Evolutionary conservation across 2,329 filamentous ascomycete genomes (phyloP).

Genomic region (Cadophora malorum): DNA sequence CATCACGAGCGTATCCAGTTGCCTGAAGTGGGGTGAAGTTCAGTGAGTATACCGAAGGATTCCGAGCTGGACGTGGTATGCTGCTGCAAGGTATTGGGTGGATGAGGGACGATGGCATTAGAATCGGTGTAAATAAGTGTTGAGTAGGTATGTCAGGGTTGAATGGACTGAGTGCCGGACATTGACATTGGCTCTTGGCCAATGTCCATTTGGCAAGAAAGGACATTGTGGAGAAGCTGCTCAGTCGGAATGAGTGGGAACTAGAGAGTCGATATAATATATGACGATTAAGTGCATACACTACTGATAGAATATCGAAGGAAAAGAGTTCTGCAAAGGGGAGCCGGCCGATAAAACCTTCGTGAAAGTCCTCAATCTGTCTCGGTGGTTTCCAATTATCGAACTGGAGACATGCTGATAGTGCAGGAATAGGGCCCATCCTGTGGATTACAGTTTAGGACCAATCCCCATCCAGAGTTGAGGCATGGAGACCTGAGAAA

Average conservation of each 20-base stretch:
- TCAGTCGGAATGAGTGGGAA: conserved; percentile 30
- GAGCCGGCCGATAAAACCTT: not conserved
- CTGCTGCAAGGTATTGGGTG: too few relatives aligned
- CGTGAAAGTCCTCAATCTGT: not conserved
- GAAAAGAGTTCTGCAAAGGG: conserved; percentile 28
- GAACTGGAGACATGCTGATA: too few relatives aligned
- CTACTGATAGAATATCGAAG: conserved; percentile 47
- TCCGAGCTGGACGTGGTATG: too few relatives aligned
- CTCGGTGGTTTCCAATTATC: not conserved
- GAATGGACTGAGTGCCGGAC: not conserved
- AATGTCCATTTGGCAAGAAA: not conserved
- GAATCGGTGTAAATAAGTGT: not conserved
- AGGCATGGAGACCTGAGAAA: too few relatives aligned
- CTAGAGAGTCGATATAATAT: conserved; percentile 47
- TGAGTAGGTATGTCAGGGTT: not conserved
- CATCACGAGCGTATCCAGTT: too few relatives aligned
- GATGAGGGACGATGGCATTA: too few relatives aligned
- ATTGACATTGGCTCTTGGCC: not conserved
- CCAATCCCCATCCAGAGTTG: too few relatives aligned
- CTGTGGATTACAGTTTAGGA: too few relatives aligned
- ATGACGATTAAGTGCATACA: conserved; percentile 48
- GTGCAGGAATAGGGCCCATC: too few relatives aligned
- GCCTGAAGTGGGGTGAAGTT: too few relatives aligned
- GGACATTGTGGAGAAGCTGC: not conserved
- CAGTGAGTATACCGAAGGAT: too few relatives aligned